Percentiles rank a stretch among this genome's conserved stretches.
These are phyloP conservation scores for Neckera pumila DNA, from an alignment of 225 moss, liverwort and hornwort species.

Conservation along the genomic window DNA sequence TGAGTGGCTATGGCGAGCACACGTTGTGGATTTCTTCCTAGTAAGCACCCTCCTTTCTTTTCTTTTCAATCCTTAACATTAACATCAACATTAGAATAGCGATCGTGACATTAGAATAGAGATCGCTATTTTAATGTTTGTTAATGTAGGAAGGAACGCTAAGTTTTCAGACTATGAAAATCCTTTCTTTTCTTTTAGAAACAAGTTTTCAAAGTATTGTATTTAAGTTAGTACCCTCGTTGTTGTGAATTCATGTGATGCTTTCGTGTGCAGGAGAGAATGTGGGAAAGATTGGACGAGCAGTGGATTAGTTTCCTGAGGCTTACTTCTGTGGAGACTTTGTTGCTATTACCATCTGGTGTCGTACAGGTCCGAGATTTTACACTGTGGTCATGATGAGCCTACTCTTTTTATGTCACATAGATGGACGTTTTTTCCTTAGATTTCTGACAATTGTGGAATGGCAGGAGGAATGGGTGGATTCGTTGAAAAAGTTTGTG, in stretches of 20 bases:
- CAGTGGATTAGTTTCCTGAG: constrained; percentile 23
- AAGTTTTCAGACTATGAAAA: background rate
- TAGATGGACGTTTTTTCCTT: background rate
- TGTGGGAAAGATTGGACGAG: constrained; percentile 44
- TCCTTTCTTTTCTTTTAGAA: background rate
- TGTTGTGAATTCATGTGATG: background rate
- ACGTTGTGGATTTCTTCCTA: constrained; percentile 53
- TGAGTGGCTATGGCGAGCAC: constrained; percentile 51
- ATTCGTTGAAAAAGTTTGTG: constrained; percentile 45
- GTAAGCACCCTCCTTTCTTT: background rate
- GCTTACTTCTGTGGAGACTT: constrained; percentile 6
- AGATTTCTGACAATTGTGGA: background rate
- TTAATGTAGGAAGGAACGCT: background rate
- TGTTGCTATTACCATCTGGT: constrained; percentile 42
- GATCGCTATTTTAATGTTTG: background rate
- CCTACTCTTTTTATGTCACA: background rate
- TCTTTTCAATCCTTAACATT: background rate
- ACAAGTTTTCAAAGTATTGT: background rate
- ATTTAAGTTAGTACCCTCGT: too few species aligned
- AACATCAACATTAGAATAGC: background rate
- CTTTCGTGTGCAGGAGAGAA: constrained; percentile 13
- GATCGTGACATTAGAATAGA: background rate
- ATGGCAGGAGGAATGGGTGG: constrained; percentile 38
- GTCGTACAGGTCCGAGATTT: constrained; percentile 14
- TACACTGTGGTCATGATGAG: background rate